Conservation (phyloP, 164 flowering plant genomes). For the Vitis cinerea region DNA sequence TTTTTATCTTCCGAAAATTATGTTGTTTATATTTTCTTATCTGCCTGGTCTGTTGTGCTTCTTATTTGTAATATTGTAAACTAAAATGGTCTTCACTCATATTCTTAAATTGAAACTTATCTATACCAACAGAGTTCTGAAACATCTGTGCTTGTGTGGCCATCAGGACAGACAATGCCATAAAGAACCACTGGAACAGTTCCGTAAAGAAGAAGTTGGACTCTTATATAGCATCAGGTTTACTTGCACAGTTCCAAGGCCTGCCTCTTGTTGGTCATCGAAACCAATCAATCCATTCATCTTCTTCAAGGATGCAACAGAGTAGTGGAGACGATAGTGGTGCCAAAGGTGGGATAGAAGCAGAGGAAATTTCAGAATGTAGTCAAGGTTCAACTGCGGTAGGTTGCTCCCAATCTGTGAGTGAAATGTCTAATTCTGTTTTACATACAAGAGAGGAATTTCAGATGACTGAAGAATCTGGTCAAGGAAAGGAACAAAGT, state of each 20-base stretch:
- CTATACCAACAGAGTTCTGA: constrained; percentile 11
- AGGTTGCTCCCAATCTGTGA: constrained; percentile 46
- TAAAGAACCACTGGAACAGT: constrained; percentile 98
- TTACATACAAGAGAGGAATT: constrained; percentile 30
- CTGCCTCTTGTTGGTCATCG: constrained; percentile 44
- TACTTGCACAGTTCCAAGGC: constrained; percentile 59
- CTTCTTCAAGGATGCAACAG: constrained; percentile 42
- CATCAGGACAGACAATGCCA: constrained; percentile 98
- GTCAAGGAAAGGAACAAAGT: constrained; percentile 30
- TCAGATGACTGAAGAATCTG: constrained; percentile 30
- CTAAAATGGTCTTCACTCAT: background rate
- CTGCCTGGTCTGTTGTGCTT: background rate
- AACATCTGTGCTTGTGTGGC: constrained; percentile 21
- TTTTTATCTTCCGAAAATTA: background rate
- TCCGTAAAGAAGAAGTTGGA: constrained; percentile 94
- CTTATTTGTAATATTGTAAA: background rate
- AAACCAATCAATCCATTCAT: constrained; percentile 40
- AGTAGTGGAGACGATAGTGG: constrained; percentile 51
- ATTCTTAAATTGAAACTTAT: background rate
- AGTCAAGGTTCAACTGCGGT: constrained; percentile 63
- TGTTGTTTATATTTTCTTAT: background rate
- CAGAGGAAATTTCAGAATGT: constrained; percentile 72
- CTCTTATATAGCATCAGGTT: constrained; percentile 77
- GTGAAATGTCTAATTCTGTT: constrained; percentile 33
- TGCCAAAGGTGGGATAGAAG: constrained; percentile 41